Base-by-base conservation (phyloP, 805 yeast species). In the Starmerella stigmatis region DNA sequence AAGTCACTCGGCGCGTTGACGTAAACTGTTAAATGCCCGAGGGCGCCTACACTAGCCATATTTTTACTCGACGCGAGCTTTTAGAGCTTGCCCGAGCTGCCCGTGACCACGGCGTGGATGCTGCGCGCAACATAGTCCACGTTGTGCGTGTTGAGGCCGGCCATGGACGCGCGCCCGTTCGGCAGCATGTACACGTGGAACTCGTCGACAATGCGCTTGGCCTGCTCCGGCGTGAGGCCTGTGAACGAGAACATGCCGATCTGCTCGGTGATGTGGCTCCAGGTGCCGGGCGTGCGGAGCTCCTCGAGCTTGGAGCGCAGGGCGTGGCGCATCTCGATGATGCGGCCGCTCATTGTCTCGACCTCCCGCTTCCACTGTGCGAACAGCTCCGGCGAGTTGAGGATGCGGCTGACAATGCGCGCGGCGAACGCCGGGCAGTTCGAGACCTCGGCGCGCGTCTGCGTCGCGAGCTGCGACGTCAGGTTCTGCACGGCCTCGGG, bases 241-340 rank as follows among this genome's bases (percentile, higher is more conserved):
- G 97, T 89, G 68, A 79, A 89, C 28, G 95, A 86, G 64, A 89
- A 89, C 97, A 89, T 89, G 57, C 98, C 98, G 51, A 84, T 81
- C 70, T 92, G 98, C 52, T 72, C 70, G 38, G 78, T 80, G 58
- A 89, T 84, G 66, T 89, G 97, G 55, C 77, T 81, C 97, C 97
- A 89, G 57, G 71, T 75, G 39, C 95, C 96, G 25, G 95, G 94
- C 20, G 97, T 86, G 19, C 67, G 66, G 51, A 84, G 74, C 43
- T 65, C 64, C 41, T 72, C 73, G 50, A 89, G 72, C 49, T 72
- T 72, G 45, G 69, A 70, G 60, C 79, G 74, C 58, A 89, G 73
- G 16, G 70, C 72, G 26, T 66, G 60, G 68, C 97, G 81, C 94
- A 86, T 88, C 56, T 71, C 64, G 51, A 67, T 69, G 61, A 92